Base-by-base conservation (phyloP, 768 basidiomycete genomes). In the Leccinum imitatum region DNA sequence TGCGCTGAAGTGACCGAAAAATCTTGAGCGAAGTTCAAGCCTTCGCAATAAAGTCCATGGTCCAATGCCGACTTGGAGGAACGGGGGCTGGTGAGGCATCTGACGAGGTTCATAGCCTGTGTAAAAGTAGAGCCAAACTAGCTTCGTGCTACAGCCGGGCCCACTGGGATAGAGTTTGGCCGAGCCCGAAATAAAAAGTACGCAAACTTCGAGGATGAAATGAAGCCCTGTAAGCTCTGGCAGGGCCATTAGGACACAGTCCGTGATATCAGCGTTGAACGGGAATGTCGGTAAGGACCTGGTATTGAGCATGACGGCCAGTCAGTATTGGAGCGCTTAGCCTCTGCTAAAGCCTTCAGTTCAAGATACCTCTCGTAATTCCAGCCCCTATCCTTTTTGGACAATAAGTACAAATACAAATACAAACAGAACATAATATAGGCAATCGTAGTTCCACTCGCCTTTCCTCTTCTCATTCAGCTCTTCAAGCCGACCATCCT, bases 131-230 rank as follows among this genome's bases (percentile, higher is more conserved):
- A 63, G 7, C 76, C 77, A 47, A 67, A 54, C 9, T 73, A 60
- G 50, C 67, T 72, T 33, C 63, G 66, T 3, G 73, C 71, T 5
- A 76, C 68, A 25, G 71, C 65, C 3, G 27, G 27, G 27, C 72
- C 63, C 44, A 72, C 21, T 21, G 21, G 56, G 21, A 75, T 71
- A 46, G 73, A 73, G 54, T 65, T 69, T 11, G 71, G 73, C 27
- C 71, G 73, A 14, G 41, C 52, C 31, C 65, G 65, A 58, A 70
- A 78, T 48, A 73, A 57, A 3, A 59, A 57, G 59, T 76, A 70
- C 53, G 75, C 66, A n/a, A 62, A 62, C 56, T 73, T 75, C 6
- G 71, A 72, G 23, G 74, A 63, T 33, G 67, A 65, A 39, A 75
- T 65, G 37, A 63, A 63, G 46, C 61, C 62, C 25, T 53, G 60